These are phyloP conservation scores for Fusarium subtropicale DNA, from an alignment of 2,329 filamentous ascomycete genomes.

Conservation along the genomic window DNA sequence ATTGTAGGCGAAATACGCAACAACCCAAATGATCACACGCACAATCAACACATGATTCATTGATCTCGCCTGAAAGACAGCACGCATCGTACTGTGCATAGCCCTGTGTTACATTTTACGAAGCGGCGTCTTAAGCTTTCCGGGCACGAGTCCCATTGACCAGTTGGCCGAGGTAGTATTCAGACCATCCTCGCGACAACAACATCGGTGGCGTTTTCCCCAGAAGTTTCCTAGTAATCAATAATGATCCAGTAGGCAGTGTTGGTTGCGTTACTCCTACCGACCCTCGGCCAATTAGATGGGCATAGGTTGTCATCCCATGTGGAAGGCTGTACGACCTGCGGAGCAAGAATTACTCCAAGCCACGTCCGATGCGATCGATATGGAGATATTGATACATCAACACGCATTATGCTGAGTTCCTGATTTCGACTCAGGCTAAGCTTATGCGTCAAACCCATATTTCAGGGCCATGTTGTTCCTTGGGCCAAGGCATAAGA, in stretches of 20 bases:
- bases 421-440: not conserved
- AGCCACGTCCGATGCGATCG: constrained; percentile 10
- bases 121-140: not conserved
- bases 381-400: not conserved
- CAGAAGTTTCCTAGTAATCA: not conserved
- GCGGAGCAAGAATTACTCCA: not conserved
- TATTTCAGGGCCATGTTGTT: not conserved
- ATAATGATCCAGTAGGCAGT: constrained; percentile 9
- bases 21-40: not conserved
- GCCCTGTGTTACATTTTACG: not conserved
- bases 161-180: constrained; percentile 1
- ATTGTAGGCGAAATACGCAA: not conserved
- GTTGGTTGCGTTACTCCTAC: not conserved
- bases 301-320: not conserved
- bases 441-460: not conserved
- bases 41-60: constrained; percentile 4
- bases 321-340: not conserved
- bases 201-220: not conserved
- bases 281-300: not conserved
- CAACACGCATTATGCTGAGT: not conserved
- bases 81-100: not conserved
- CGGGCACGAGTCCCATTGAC: not conserved
- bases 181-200: not conserved
- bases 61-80: not conserved
- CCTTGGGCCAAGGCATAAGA: constrained; percentile 9